These are phyloP conservation scores for Fusarium mexicanum DNA, from an alignment of 2,329 filamentous ascomycete species.

Conservation along the genomic window DNA sequence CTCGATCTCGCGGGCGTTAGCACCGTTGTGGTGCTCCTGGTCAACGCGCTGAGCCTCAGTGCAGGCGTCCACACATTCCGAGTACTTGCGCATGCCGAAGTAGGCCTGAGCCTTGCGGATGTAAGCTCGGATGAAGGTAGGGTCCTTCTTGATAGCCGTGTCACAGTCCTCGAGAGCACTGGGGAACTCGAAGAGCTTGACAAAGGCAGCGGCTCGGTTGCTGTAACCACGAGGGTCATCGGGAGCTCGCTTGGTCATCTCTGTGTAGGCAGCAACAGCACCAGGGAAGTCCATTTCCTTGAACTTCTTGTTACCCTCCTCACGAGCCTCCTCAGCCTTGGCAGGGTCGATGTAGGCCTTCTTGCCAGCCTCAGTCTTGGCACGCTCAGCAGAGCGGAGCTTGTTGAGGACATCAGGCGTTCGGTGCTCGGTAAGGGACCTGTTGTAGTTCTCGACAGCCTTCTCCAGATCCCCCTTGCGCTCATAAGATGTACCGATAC, in stretches of 20 bases:
- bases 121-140: constrained; percentile 94
- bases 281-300: constrained; percentile 96
- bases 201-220: constrained; percentile 95
- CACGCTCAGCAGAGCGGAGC: constrained; percentile 89
- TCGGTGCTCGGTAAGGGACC: constrained; percentile 94
- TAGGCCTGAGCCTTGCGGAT: constrained; percentile 96
- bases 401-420: constrained; percentile 94
- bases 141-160: constrained; percentile 87
- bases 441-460: constrained; percentile 91
- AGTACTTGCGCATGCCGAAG: constrained; percentile 98
- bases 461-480: constrained; percentile 81
- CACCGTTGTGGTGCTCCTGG: constrained; percentile 71
- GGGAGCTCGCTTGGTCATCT: constrained; percentile 97
- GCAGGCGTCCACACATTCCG: constrained; percentile 90
- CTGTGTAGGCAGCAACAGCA: constrained; percentile 90
- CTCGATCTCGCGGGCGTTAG: constrained; percentile 91
- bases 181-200: constrained; percentile 96
- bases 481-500: constrained; percentile 94
- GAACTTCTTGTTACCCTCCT: constrained; percentile 96
- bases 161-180: constrained; percentile 94
- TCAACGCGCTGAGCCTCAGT: constrained; percentile 83
- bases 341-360: constrained; percentile 86
- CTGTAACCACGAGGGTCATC: constrained; percentile 94
- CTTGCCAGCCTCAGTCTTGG: constrained; percentile 79
- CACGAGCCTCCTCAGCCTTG: constrained; percentile 94